A percentile compares a stretch with the other conserved stretches of the same genome.
These are phyloP conservation scores for Wickerhamomyces sp. DNA, from an alignment of 1,139 yeast genomes.

Conservation along the genomic window DNA sequence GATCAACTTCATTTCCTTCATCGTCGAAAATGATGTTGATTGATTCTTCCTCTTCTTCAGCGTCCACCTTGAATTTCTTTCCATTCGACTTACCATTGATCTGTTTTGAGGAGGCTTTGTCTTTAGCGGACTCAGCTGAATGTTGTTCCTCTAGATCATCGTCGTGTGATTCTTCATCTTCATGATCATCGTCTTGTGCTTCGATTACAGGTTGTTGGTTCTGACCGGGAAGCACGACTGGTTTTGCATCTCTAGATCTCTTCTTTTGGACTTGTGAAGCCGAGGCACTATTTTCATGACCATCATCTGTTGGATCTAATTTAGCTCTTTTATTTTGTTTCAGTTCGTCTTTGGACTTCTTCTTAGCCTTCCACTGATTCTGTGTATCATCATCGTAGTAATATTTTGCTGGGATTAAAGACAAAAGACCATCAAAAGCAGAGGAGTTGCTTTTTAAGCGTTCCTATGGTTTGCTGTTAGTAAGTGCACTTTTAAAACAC, in stretches of 20 bases:
- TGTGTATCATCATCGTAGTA: slow-evolving; percentile 74
- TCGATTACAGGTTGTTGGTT: slow-evolving; percentile 33
- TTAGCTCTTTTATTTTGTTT: slow-evolving; percentile 61
- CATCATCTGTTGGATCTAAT: slow-evolving; percentile 60
- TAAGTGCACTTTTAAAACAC: too few relatives aligned
- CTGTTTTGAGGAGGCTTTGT: slow-evolving; percentile 5
- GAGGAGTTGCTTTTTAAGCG: slow-evolving; percentile 39
- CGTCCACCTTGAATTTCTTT: slow-evolving; percentile 11
- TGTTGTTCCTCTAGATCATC: slow-evolving; percentile 5
- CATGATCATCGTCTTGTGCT: slow-evolving; percentile 19
- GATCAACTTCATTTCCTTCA: slow-evolving; percentile 56
- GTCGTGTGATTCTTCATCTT: slow-evolving; percentile 15
- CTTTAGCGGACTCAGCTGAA: slow-evolving; percentile 8
- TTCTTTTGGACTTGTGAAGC: slow-evolving; percentile 66
- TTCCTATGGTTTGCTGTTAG: too few relatives aligned
- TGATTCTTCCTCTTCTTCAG: slow-evolving; percentile 31
- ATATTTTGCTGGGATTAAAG: slow-evolving; percentile 89
- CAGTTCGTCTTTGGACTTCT: slow-evolving; percentile 63
- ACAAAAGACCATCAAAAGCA: slow-evolving; percentile 85
- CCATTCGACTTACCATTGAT: slow-evolving; percentile 2
- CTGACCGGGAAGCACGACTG: slow-evolving; percentile 51
- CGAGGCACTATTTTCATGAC: slow-evolving; percentile 42
- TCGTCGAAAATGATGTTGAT: slow-evolving; percentile 64
- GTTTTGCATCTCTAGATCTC: slow-evolving; percentile 52
- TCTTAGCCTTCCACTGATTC: slow-evolving; percentile 87